Base-by-base conservation (phyloP, 306 rosid genomes). In the Ceratonia siliqua region DNA sequence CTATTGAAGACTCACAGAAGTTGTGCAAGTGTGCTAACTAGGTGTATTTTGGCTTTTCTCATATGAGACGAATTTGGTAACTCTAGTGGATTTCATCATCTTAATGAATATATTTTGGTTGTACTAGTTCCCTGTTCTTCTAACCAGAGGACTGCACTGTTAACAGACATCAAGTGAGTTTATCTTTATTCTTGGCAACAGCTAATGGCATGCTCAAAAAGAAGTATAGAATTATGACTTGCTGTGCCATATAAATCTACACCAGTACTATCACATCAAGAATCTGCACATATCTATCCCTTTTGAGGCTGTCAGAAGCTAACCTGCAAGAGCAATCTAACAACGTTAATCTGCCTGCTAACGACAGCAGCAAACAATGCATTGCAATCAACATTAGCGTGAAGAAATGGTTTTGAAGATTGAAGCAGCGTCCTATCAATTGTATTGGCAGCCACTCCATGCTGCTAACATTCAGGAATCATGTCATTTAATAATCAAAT, bases 351-450 rank as follows among this genome's bases (percentile, higher is more conserved):
- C 58, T 89, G 94, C 72, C 88, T 76, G 86, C 88, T 79, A 41
- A 89, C 86, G 58, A 87, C 73, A 15, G 94, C 88, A 1, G 87
- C 87, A 21, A 83, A 82, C 70, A 87, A 79, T 36, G 90, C 88
- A 78, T 77, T 81, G 82, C 94, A 85, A 81, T 89, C 75, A 33
- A 87, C 90, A 78, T 80, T 83, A 17, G 90, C 79, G 55, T 85
- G 83, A 10, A 87, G 85, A 69, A 77, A 83, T 57, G 94, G 90
- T 77, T 78, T 85, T 28, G 88, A 85, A 45, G 94, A 89, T 38
- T 89, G 91, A 79, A 85, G 87, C 78, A 87, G 53, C 8, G 41
- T 62, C 71, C 94, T 75, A 62, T 85, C 84, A 43, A 56, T 74
- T 32, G 91, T 88, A 49, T 85, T 81, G 0, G 57, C 81, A 75